phyloP scores from a whole-genome alignment of 2,329 filamentous ascomycete species.

The Camptophora hylomeconis region DNA sequence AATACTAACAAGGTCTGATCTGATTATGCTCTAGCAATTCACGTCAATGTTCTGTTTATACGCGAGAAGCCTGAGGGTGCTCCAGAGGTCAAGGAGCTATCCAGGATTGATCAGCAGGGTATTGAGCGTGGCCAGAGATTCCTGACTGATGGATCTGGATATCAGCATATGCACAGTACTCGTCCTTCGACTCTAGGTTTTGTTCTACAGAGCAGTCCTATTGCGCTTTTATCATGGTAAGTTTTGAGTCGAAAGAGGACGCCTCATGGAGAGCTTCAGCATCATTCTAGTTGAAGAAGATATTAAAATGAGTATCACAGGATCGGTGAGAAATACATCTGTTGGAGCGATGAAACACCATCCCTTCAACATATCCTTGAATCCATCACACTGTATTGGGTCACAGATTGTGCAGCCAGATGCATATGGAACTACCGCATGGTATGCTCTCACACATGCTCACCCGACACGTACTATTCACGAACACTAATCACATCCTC shows the following conservation, averaged over 20 bases:
- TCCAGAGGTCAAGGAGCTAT: slow-evolving; percentile 45
- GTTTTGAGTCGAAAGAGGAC: too few species aligned
- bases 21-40: slow-evolving; percentile 44
- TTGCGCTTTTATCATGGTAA: slow-evolving; percentile 43
- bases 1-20: too few species aligned
- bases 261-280: too few species aligned
- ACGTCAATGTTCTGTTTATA: slow-evolving; percentile 20
- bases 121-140: slow-evolving; percentile 46
- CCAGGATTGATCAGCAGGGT: slow-evolving; percentile 36
- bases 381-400: slow-evolving; percentile 24
- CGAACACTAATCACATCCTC: too few species aligned
- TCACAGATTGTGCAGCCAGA: slow-evolving; percentile 23
- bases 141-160: slow-evolving; percentile 4
- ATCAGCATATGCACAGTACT: slow-evolving; percentile 40
- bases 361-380: slow-evolving; percentile 21
- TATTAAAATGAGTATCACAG: slow-evolving; percentile 22
- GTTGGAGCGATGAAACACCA: slow-evolving; percentile 24
- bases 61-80: too few species aligned
- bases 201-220: slow-evolving; percentile 38
- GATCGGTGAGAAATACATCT: slow-evolving; percentile 25
- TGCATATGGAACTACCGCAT: slow-evolving; percentile 22
- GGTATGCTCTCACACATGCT: too few species aligned
- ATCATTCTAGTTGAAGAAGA: too few species aligned
- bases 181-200: slow-evolving; percentile 59
- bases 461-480: too few species aligned